phyloP scores from a whole-genome alignment of 371 early-diverging fungal species.

The Syncephalastrum sp. region DNA sequence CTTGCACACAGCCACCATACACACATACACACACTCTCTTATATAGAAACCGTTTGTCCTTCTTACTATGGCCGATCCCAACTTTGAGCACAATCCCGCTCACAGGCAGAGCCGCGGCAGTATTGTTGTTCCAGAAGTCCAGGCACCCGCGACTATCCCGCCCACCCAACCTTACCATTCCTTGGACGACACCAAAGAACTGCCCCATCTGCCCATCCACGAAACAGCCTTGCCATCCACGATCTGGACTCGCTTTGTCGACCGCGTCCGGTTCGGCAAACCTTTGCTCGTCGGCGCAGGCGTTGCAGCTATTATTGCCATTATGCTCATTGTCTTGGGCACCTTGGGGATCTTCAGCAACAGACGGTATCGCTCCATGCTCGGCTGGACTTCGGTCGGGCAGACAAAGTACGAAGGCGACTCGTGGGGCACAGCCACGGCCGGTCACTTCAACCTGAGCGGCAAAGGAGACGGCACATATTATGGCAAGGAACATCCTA shows the following conservation, averaged over 20 bases:
- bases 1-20: too few relatives aligned
- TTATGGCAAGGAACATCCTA: conserved; percentile 25
- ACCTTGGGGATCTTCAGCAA: conserved; percentile 36
- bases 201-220: conserved; percentile 5
- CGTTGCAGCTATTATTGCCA: conserved; percentile 17
- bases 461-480: conserved; percentile 51
- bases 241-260: conserved; percentile 37
- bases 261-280: conserved; percentile 31
- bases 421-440: conserved; percentile 34
- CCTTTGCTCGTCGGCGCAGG: conserved; percentile 25
- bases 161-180: conserved; percentile 12
- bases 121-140: background rate
- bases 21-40: too few relatives aligned
- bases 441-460: conserved; percentile 29
- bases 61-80: conserved; percentile 4
- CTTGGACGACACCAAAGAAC: conserved; percentile 9
- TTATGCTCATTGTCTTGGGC: conserved; percentile 39
- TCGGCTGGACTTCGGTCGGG: conserved; percentile 32
- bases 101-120: conserved; percentile 2
- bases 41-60: too few relatives aligned
- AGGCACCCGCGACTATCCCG: conserved; percentile 10
- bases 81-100: conserved; percentile 14
- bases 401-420: conserved; percentile 35
- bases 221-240: conserved; percentile 11
- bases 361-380: conserved; percentile 20